Evolutionary conservation across 2,329 filamentous ascomycete species (phyloP).

Genomic region (Beauveria asiatica): DNA sequence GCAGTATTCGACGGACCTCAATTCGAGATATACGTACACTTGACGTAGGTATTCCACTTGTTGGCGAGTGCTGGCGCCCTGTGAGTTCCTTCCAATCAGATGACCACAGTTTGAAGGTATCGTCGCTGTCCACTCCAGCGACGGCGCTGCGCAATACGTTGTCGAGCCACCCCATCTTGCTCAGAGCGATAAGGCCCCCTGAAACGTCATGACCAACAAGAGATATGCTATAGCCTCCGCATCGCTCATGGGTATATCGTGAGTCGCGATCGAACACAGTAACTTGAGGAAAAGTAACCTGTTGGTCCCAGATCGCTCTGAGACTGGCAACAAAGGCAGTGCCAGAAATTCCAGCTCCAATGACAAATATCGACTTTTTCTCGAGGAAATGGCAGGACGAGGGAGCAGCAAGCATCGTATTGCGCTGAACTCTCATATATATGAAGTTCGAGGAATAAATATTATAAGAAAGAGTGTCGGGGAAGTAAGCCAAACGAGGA

Average conservation of each 20-base stretch:
- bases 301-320: slow-evolving; percentile 28
- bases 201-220: slow-evolving; percentile 26
- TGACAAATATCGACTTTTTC: slow-evolving; percentile 33
- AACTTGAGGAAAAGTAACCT: slow-evolving; percentile 23
- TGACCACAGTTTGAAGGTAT: slow-evolving; percentile 33
- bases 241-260: slow-evolving; percentile 19
- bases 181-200: slow-evolving; percentile 29
- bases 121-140: slow-evolving; percentile 21
- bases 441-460: not conserved
- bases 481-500: not conserved
- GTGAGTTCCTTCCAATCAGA: slow-evolving; percentile 26
- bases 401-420: not conserved
- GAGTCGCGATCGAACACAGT: slow-evolving; percentile 35
- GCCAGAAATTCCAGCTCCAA: slow-evolving; percentile 36
- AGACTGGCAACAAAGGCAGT: slow-evolving; percentile 33
- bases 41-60: slow-evolving; percentile 25
- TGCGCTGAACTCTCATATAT: not conserved
- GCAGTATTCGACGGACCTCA: slow-evolving; percentile 26
- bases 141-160: slow-evolving; percentile 23
- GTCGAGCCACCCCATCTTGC: slow-evolving; percentile 31
- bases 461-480: not conserved
- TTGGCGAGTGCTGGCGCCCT: slow-evolving; percentile 23
- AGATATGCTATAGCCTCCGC: slow-evolving; percentile 32
- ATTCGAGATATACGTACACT: slow-evolving; percentile 30
- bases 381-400: slow-evolving; percentile 22